Evolutionary conservation across 768 basidiomycete genomes (phyloP).

Genomic region (Lyophyllum semitale): DNA sequence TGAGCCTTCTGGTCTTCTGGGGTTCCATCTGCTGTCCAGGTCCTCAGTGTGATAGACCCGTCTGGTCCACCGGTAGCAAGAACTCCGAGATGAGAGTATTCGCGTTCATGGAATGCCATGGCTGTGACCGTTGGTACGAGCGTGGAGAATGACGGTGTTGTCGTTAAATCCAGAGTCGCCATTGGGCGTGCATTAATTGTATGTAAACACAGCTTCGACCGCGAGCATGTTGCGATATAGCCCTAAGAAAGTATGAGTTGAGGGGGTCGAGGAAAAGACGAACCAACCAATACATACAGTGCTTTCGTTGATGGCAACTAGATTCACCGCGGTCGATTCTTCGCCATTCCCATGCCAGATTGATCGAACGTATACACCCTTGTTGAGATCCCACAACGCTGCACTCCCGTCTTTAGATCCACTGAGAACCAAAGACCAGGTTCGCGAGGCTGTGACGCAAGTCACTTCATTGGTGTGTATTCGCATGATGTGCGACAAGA

Average conservation of each 20-base stretch:
- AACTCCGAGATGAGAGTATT: conserved; percentile 76
- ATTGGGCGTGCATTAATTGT: conserved; percentile 87
- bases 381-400: conserved; percentile 88
- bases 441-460: conserved; percentile 70
- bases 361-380: conserved; percentile 76
- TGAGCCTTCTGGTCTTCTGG: conserved; percentile 62
- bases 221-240: conserved; percentile 84
- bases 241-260: conserved; percentile 50
- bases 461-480: conserved; percentile 72
- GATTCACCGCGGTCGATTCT: conserved; percentile 50
- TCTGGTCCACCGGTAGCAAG: conserved; percentile 81
- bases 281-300: conserved; percentile 54
- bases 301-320: conserved; percentile 82
- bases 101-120: conserved; percentile 86
- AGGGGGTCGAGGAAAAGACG: background rate
- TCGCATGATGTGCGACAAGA: conserved; percentile 75
- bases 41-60: conserved; percentile 76
- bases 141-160: conserved; percentile 40
- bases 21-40: conserved; percentile 82
- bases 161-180: conserved; percentile 63
- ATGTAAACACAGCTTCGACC: conserved; percentile 70
- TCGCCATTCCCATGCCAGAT: conserved; percentile 65
- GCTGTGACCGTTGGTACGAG: conserved; percentile 66
- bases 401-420: conserved; percentile 87
- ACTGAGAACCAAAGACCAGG: conserved; percentile 84